Evolutionary conservation across 2,329 filamentous ascomycete genomes (phyloP).

Genomic region (Beauveria bassiana): DNA sequence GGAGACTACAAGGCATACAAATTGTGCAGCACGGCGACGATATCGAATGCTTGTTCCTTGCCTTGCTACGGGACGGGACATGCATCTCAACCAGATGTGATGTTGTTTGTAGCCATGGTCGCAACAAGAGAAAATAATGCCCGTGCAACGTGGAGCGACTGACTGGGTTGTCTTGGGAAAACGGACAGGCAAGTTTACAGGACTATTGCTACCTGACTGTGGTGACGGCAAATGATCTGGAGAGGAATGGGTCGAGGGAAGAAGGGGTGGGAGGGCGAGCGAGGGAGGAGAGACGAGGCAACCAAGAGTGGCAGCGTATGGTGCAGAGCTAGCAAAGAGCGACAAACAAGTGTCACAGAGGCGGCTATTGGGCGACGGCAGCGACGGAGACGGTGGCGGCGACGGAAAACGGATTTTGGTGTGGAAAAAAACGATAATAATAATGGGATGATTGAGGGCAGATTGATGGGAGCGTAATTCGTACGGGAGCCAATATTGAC

Average conservation of each 20-base stretch:
- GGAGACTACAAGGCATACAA: too few relatives aligned
- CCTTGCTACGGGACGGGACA: too few relatives aligned
- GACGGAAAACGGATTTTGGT: not conserved
- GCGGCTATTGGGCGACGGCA: not conserved
- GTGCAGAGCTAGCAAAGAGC: not conserved
- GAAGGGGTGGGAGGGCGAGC: not conserved
- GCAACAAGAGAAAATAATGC: not conserved
- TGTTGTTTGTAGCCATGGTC: not conserved
- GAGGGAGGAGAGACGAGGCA: not conserved
- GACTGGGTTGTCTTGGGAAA: not conserved
- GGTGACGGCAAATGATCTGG: not conserved
- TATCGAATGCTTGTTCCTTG: too few relatives aligned
- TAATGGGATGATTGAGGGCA: not conserved
- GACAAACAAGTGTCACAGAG: not conserved
- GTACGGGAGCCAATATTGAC: slow-evolving; percentile 1
- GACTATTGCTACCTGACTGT: not conserved
- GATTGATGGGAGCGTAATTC: not conserved
- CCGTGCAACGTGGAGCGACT: not conserved
- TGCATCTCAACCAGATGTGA: too few relatives aligned
- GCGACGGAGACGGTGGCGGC: not conserved
- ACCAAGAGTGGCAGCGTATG: not conserved
- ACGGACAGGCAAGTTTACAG: not conserved
- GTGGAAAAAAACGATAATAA: not conserved
- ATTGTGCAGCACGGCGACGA: not conserved
- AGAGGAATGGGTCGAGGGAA: not conserved